Conservation (phyloP, 768 basidiomycete genomes). For the Naganishia antarctica region DNA sequence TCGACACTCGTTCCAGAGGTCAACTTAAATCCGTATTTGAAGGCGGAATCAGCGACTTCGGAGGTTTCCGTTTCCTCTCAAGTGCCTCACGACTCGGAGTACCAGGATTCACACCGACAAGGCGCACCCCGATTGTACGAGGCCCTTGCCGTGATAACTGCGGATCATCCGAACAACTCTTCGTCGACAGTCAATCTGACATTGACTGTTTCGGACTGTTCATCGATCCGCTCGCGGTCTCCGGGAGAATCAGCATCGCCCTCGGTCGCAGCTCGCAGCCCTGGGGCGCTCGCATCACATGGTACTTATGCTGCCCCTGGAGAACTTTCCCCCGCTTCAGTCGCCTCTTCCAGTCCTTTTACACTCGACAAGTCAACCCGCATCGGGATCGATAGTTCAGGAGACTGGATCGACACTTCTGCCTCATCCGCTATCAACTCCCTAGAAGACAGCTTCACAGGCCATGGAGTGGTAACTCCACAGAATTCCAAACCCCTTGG, state of each 20-base stretch:
- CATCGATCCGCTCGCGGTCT: neutral
- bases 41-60: neutral
- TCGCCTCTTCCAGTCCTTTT: neutral
- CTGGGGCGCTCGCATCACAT: neutral
- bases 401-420: neutral
- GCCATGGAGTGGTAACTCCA: neutral
- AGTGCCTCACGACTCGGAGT: neutral
- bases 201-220: slow-evolving; percentile 6
- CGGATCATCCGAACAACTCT: slow-evolving; percentile 9
- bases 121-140: slow-evolving; percentile 2
- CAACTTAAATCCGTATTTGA: neutral
- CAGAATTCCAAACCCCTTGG: neutral
- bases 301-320: neutral
- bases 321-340: neutral
- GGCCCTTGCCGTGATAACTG: slow-evolving; percentile 10
- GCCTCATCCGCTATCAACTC: neutral
- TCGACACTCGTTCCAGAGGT: neutral
- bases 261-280: neutral
- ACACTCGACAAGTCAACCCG: slow-evolving; percentile 7
- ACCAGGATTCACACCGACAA: neutral
- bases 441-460: neutral
- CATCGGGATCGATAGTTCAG: neutral
- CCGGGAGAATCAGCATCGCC: neutral
- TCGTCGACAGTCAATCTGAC: slow-evolving; percentile 12
- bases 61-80: neutral